Conservation (phyloP, 129 eudicot genomes). For the Flaveria sonorensis region DNA sequence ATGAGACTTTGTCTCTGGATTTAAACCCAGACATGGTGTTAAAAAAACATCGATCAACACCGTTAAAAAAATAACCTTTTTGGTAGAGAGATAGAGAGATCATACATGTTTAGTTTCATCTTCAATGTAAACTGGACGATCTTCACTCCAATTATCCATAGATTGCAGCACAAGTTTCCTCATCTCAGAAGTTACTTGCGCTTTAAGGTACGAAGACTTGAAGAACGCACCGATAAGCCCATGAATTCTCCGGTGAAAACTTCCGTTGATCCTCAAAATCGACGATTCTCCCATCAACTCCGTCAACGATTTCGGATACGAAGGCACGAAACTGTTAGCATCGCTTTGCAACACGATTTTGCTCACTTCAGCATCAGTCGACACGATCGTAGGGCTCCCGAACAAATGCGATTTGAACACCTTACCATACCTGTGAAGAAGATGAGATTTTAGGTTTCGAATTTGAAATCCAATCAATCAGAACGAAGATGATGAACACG, state of each 20-base stretch:
- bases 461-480: neutral
- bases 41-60: too few relatives aligned
- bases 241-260: constrained; percentile 79
- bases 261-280: constrained; percentile 72
- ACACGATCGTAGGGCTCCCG: constrained; percentile 85
- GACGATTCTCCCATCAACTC: constrained; percentile 91
- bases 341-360: constrained; percentile 71
- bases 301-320: constrained; percentile 83
- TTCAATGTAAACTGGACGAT: constrained; percentile 67
- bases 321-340: constrained; percentile 75
- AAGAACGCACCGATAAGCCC: constrained; percentile 85
- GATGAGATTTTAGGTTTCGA: neutral
- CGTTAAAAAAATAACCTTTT: neutral
- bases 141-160: constrained; percentile 68
- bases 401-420: constrained; percentile 96
- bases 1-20: too few relatives aligned
- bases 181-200: constrained; percentile 81
- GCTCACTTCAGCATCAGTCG: constrained; percentile 90
- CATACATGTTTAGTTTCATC: constrained; percentile 78
- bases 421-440: constrained; percentile 66
- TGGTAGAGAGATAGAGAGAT: constrained; percentile 6
- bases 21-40: too few relatives aligned
- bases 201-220: constrained; percentile 70
- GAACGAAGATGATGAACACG: too few relatives aligned
- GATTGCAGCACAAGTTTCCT: constrained; percentile 52